Base-by-base conservation (phyloP, 2,329 filamentous ascomycete species). In the Raffaelea arxii region DNA sequence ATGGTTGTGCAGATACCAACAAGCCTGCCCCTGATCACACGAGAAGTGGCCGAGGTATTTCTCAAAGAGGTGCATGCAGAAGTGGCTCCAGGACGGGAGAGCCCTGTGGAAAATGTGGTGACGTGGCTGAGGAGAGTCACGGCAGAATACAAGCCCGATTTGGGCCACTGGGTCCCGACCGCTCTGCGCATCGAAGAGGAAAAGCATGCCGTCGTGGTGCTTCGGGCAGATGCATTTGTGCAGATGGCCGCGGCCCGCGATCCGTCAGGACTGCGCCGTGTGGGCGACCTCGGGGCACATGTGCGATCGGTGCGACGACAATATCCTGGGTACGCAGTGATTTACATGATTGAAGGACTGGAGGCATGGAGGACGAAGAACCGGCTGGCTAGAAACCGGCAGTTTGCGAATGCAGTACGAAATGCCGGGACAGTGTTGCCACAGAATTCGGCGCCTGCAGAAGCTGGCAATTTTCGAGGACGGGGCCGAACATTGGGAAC, bases 261-360 rank as follows among this genome's bases (percentile, higher is more conserved):
- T 3, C 32, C 32, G 5, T 38, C 9, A 10, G 46, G 14, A 14
- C 14, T 11, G 27, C 36, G 25, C 21, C 21, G 24, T 25, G 42
- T 21, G 22, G 47, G 40, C 18, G 44, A 50, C 25, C 60, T 92
- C 3, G 70, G 82, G 47, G 54, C 71, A 2, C 78, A 89, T 59
- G 69, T 85, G 22, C 56, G 66, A 1, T 66, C 61, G 10, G 69
- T 86, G 54, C 75, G 74, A 56, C 64, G 57, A 0, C 65, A 69
- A 41, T 82, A 82, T 55, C 65, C 71, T 0, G 57, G 58, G 1
- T 69, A 73, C 53, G 73, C 72, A 36, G 60, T 80, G 12, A 75
- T 91, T 36, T 88, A 87, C 55, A 64, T 91, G 1, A 75, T 92
- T 19, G 82, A 91, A 56, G 85, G 85, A 0, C 65, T 90, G 1